These are phyloP conservation scores for Cyberlindnera amylophila DNA, from an alignment of 805 yeast genomes.

Conservation along the genomic window DNA sequence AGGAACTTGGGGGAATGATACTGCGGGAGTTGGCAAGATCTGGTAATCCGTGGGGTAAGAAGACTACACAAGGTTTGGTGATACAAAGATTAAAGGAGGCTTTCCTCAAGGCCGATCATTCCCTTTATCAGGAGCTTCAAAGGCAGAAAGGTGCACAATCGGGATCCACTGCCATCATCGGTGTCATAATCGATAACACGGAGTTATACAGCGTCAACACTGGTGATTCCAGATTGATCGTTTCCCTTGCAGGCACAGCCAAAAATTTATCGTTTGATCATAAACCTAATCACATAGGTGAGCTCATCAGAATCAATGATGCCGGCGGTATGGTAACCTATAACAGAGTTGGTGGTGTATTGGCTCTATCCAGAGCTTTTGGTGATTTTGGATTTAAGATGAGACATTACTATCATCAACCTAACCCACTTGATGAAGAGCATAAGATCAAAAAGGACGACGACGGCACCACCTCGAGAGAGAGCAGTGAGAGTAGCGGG, in stretches of 20 bases:
- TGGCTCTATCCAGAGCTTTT: slow-evolving; percentile 90
- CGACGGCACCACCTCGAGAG: neutral
- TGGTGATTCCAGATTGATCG: slow-evolving; percentile 71
- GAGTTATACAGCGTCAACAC: slow-evolving; percentile 60
- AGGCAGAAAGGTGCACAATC: slow-evolving; percentile 22
- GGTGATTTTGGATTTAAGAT: slow-evolving; percentile 62
- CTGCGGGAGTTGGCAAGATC: slow-evolving; percentile 5
- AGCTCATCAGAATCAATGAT: slow-evolving; percentile 80
- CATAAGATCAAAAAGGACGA: too few relatives aligned
- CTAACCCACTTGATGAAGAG: slow-evolving; percentile 25
- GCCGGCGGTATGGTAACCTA: slow-evolving; percentile 93
- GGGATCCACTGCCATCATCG: slow-evolving; percentile 52
- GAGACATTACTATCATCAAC: slow-evolving; percentile 25
- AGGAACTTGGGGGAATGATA: slow-evolving; percentile 26
- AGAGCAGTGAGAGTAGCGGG: neutral
- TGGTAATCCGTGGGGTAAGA: slow-evolving; percentile 9
- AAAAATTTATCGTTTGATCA: slow-evolving; percentile 73
- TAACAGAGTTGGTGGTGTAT: slow-evolving; percentile 92
- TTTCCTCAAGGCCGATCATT: slow-evolving; percentile 43
- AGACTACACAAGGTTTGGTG: slow-evolving; percentile 33
- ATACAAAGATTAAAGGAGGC: slow-evolving; percentile 38
- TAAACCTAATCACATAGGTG: slow-evolving; percentile 95
- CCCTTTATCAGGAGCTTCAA: slow-evolving; percentile 34
- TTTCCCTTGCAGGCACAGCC: slow-evolving; percentile 46
- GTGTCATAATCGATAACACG: slow-evolving; percentile 39